A percentile compares a stretch with the other conserved stretches of the same genome.
phyloP scores from a whole-genome alignment of 2,329 filamentous ascomycete genomes.

The Penicillium sp. region DNA sequence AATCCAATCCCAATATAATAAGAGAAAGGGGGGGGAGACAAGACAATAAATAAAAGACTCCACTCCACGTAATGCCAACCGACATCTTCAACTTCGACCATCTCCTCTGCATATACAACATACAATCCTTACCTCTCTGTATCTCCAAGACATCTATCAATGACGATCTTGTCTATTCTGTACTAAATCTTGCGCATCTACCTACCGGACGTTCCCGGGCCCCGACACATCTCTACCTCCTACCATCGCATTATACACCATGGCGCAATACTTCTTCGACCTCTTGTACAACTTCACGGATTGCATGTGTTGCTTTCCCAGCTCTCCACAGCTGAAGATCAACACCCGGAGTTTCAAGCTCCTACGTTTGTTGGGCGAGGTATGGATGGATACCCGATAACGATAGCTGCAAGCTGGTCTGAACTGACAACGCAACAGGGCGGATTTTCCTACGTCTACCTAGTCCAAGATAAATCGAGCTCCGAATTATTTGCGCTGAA shows the following conservation, averaged over 20 bases:
- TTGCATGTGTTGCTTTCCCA: slow-evolving; percentile 95
- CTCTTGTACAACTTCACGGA: slow-evolving; percentile 88
- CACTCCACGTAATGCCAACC: slow-evolving; percentile 21
- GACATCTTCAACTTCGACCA: not conserved
- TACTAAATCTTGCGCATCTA: not conserved
- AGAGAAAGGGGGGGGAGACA: slow-evolving; percentile 13
- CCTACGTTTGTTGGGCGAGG: slow-evolving; percentile 86
- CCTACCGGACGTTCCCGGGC: not conserved
- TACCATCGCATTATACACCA: slow-evolving; percentile 37
- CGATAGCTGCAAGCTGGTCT: slow-evolving; percentile 4
- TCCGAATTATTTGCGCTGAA: slow-evolving; percentile 91
- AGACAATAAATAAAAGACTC: slow-evolving; percentile 25
- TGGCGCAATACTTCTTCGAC: slow-evolving; percentile 85
- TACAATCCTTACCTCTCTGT: slow-evolving; percentile 3
- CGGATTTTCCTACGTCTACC: slow-evolving; percentile 98
- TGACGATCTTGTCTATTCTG: slow-evolving; percentile 1
- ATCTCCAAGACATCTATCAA: slow-evolving; percentile 2
- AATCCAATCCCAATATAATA: not conserved
- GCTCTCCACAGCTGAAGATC: slow-evolving; percentile 90
- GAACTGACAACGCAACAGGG: slow-evolving; percentile 55
- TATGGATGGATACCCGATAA: slow-evolving; percentile 46
- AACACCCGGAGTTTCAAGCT: slow-evolving; percentile 96
- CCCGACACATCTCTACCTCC: not conserved
- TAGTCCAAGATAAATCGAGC: slow-evolving; percentile 85
- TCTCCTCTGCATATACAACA: slow-evolving; percentile 12